Percentiles rank a stretch among this genome's conserved stretches.
Conservation (phyloP, 805 yeast species). For the Barnettozyma populi region DNA sequence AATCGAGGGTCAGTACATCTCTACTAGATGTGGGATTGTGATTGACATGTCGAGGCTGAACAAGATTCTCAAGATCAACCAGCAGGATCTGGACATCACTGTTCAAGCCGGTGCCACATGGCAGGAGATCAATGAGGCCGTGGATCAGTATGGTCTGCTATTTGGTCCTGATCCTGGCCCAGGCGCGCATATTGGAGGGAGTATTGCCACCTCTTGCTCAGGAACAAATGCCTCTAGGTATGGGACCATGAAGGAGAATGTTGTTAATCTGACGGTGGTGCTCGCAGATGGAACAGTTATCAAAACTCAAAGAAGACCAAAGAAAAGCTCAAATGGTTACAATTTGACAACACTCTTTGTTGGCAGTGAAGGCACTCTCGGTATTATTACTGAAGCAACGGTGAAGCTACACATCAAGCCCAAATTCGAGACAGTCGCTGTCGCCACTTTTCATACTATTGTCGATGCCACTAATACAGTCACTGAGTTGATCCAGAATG, state of each 20-base stretch:
- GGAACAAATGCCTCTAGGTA: slow-evolving; percentile 73
- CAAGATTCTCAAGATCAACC: slow-evolving; percentile 46
- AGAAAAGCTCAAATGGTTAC: slow-evolving; percentile 74
- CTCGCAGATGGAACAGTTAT: slow-evolving; percentile 72
- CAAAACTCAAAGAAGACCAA: slow-evolving; percentile 66
- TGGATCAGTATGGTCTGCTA: slow-evolving; percentile 42
- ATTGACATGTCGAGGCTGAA: slow-evolving; percentile 60
- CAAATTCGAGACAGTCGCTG: slow-evolving; percentile 53
- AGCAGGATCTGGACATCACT: slow-evolving; percentile 59
- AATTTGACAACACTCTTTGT: slow-evolving; percentile 63
- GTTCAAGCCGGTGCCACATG: slow-evolving; percentile 78
- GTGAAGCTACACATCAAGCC: slow-evolving; percentile 65
- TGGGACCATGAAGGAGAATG: slow-evolving; percentile 77
- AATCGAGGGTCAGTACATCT: slow-evolving; percentile 59
- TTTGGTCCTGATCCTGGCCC: slow-evolving; percentile 79
- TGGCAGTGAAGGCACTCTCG: slow-evolving; percentile 76
- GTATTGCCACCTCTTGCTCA: slow-evolving; percentile 72
- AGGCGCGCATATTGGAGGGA: slow-evolving; percentile 73
- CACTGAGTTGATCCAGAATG: slow-evolving; percentile 50
- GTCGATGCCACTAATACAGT: slow-evolving; percentile 69
- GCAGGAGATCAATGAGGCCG: slow-evolving; percentile 55
- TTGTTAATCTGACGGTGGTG: slow-evolving; percentile 62
- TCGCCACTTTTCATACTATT: slow-evolving; percentile 64
- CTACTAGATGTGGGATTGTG: slow-evolving; percentile 55
- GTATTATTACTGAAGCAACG: slow-evolving; percentile 72